These are phyloP conservation scores for Auricularia cornea DNA, from an alignment of 768 basidiomycete genomes.

Conservation along the genomic window DNA sequence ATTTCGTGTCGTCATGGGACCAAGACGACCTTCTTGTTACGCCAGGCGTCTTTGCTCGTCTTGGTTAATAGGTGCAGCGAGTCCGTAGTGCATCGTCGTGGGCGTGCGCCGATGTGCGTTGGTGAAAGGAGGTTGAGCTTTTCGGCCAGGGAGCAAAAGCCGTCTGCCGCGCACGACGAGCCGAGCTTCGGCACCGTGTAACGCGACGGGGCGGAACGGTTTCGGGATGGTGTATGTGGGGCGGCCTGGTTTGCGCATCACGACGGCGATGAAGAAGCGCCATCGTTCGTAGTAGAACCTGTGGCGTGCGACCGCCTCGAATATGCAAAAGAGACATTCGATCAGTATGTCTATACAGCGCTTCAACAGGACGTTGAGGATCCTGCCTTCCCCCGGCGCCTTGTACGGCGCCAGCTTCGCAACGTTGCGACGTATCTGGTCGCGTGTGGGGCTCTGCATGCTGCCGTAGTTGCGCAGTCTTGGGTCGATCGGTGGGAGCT, in stretches of 20 bases:
- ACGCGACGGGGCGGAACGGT: constrained; percentile 30
- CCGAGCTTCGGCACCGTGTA: constrained; percentile 28
- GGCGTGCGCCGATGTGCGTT: constrained; percentile 26
- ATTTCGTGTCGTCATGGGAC: constrained; percentile 19
- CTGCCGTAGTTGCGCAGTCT: constrained; percentile 6
- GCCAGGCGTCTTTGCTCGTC: constrained; percentile 29
- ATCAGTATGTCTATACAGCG: constrained; percentile 15
- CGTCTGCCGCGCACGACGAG: constrained; percentile 14
- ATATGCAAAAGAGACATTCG: neutral
- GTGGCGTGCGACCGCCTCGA: neutral
- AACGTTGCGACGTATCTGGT: constrained; percentile 6
- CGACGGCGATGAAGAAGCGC: constrained; percentile 20
- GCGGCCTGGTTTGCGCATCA: constrained; percentile 31
- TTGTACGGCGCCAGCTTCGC: constrained; percentile 12
- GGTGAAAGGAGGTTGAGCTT: too few species aligned
- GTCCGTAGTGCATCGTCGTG: constrained; percentile 22
- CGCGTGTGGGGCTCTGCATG: constrained; percentile 7
- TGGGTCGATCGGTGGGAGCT: neutral
- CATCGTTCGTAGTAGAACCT: constrained; percentile 11
- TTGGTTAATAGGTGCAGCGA: constrained; percentile 23
- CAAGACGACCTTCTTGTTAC: constrained; percentile 14
- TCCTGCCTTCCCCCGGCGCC: constrained; percentile 12
- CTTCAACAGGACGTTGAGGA: constrained; percentile 14
- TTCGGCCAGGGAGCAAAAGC: constrained; percentile 20
- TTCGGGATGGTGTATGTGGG: too few species aligned